Base-by-base conservation (phyloP, 495 filamentous ascomycete genomes). In the Lasiosphaeris hirsuta region DNA sequence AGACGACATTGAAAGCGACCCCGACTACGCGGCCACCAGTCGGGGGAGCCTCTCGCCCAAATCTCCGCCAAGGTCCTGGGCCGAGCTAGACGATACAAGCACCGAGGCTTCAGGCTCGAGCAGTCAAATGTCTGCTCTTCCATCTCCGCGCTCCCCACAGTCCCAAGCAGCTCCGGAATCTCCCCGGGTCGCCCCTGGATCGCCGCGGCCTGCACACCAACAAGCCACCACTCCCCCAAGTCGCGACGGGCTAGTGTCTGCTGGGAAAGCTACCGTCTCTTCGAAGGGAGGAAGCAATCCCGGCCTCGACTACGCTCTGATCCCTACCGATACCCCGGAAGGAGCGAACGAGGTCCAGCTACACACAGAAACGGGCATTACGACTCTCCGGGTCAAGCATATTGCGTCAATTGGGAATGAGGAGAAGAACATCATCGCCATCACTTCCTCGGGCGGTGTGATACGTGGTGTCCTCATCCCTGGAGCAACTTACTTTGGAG, bases 291-390 rank as follows among this genome's bases (percentile, higher is more conserved):
- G 23, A 2, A 30, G 23, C 23, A 38, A 54, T 43, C 40, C 14
- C 13, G 37, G 4, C 48, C 33, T 37, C 40, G 51, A 56, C 17
- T 58, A 61, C 14, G 46, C 37, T 18, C 23, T 61, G 6, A 46
- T 61, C 17, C 19, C 59, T 0, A 1, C 53, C 23, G 23, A 30
- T 5, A 5, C 23, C 23, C 23, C 23, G 5, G 23, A 30, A n/a
- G 30, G 54, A 1, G 19, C 14, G 9, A 40, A 45, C n/a, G 42
- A 44, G 38, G 10, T 36, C n/a, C 17, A n/a, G 4, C 18, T 46
- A 2, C 3, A 46, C 4, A 46, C 43, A 15, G 39, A 13, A 2
- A 30, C 23, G 2, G 23, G 23, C 23, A 5, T 30, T 5, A 30
- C 5, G 23, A 30, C 23, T 30, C 23, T 30, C 23, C 23, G 5